A percentile compares a stretch with the other conserved stretches of the same genome.
These are phyloP conservation scores for Aspergillus carbonarius DNA, from an alignment of 2,329 filamentous ascomycete species.

Conservation along the genomic window DNA sequence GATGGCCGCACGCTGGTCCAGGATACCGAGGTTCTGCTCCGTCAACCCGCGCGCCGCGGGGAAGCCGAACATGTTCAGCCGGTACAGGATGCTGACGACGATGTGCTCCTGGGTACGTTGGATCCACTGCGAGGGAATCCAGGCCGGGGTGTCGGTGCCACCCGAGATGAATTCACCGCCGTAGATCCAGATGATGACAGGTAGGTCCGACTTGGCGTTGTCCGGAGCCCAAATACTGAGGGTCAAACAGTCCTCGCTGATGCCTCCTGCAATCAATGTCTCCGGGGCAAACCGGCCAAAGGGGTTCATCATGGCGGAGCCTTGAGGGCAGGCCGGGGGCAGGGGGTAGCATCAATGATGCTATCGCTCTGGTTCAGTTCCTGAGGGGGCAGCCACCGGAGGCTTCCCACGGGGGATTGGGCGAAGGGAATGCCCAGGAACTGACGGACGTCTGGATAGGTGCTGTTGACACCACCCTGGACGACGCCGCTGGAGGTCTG, in stretches of 20 bases:
- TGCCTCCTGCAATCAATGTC: conserved; percentile 22
- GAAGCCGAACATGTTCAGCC: conserved; percentile 41
- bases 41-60: conserved; percentile 46
- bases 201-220: conserved; percentile 29
- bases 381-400: conserved; percentile 18
- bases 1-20: conserved; percentile 44
- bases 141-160: conserved; percentile 48
- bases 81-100: conserved; percentile 45
- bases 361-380: not conserved
- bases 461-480: not conserved
- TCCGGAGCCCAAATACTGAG: conserved; percentile 45
- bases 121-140: conserved; percentile 42
- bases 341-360: not conserved
- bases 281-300: conserved; percentile 8
- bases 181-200: conserved; percentile 51
- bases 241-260: conserved; percentile 45
- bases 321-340: conserved; percentile 10
- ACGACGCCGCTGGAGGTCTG: not conserved
- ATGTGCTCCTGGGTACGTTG: conserved; percentile 39
- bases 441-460: conserved; percentile 2
- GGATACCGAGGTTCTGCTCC: conserved; percentile 41
- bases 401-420: conserved; percentile 17
- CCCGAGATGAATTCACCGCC: conserved; percentile 51
- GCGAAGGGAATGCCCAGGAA: conserved; percentile 24
- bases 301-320: not conserved